A percentile compares a stretch with the other conserved stretches of the same genome.
These are phyloP conservation scores for Eucalyptus microcorys DNA, from an alignment of 345 rosid species.

Conservation along the genomic window DNA sequence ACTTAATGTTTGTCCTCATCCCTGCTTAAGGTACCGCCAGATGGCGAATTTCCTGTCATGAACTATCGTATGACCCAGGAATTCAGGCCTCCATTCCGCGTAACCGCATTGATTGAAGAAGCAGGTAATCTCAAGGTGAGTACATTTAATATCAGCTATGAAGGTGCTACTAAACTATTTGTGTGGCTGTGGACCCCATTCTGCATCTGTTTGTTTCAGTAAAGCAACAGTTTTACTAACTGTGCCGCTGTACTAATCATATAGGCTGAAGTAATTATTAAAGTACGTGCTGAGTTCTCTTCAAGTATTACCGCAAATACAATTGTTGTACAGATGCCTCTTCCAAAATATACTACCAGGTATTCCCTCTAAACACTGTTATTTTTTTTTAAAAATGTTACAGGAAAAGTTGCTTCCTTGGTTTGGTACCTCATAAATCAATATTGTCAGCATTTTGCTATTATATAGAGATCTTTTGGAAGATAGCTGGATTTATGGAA, in stretches of 20 bases:
- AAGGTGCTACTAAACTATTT: background rate
- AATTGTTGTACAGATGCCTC: constrained; percentile 73
- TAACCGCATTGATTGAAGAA: constrained; percentile 88
- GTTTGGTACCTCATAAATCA: background rate
- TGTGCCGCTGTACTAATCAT: constrained; percentile 1
- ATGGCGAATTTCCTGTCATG: constrained; percentile 99
- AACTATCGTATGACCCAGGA: constrained; percentile 99
- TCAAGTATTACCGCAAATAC: constrained; percentile 82
- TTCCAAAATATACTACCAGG: constrained; percentile 90
- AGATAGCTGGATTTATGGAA: background rate
- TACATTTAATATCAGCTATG: background rate
- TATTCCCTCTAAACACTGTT: background rate
- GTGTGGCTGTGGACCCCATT: background rate
- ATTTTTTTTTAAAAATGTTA: background rate
- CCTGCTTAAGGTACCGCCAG: constrained; percentile 77
- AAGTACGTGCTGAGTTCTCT: constrained; percentile 76
- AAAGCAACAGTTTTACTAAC: background rate
- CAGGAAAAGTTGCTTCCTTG: background rate
- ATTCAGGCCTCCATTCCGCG: constrained; percentile 96
- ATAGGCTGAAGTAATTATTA: constrained; percentile 90
- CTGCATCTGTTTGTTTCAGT: background rate
- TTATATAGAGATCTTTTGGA: background rate
- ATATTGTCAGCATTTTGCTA: background rate
- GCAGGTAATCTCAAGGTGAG: constrained; percentile 83
- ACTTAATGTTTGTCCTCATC: background rate